Evolutionary conservation across 148 eudicot genomes (phyloP).

Genomic region (Amaranthus hypochondriacus): DNA sequence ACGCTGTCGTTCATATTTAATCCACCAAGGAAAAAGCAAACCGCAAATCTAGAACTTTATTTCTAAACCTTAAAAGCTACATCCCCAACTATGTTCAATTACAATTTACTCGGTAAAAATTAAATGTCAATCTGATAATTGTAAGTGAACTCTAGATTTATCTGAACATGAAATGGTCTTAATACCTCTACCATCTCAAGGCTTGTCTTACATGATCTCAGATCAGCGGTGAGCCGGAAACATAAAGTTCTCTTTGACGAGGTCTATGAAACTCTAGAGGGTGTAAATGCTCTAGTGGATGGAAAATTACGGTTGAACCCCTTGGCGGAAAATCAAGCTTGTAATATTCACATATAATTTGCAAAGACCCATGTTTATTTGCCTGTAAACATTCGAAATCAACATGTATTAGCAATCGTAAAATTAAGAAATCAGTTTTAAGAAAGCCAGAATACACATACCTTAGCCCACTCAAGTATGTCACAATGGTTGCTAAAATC

Average conservation of each 20-base stretch:
- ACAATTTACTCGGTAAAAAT: neutral
- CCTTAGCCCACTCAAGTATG: conserved; percentile 96
- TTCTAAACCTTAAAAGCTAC: neutral
- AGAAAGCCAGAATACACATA: conserved; percentile 22
- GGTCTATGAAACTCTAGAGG: conserved; percentile 78
- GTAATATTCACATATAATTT: conserved; percentile 79
- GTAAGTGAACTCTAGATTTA: neutral
- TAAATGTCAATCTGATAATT: neutral
- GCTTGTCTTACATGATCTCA: conserved; percentile 63
- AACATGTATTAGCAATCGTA: neutral
- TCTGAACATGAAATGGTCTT: neutral
- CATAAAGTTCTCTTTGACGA: conserved; percentile 43
- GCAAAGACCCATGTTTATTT: conserved; percentile 75
- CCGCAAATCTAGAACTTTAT: neutral
- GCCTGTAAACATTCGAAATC: conserved; percentile 39
- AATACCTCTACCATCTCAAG: conserved; percentile 83
- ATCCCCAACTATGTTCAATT: neutral
- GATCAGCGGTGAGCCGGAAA: conserved; percentile 61
- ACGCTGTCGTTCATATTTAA: neutral
- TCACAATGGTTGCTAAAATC: conserved; percentile 62
- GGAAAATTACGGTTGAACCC: conserved; percentile 74
- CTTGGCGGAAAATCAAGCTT: conserved; percentile 56
- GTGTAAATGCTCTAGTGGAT: conserved; percentile 86
- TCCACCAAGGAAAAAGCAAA: neutral
- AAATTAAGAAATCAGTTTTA: neutral